Evolutionary conservation across 2,329 filamentous ascomycete species (phyloP).

Genomic region (Aaosphaeria arxii): DNA sequence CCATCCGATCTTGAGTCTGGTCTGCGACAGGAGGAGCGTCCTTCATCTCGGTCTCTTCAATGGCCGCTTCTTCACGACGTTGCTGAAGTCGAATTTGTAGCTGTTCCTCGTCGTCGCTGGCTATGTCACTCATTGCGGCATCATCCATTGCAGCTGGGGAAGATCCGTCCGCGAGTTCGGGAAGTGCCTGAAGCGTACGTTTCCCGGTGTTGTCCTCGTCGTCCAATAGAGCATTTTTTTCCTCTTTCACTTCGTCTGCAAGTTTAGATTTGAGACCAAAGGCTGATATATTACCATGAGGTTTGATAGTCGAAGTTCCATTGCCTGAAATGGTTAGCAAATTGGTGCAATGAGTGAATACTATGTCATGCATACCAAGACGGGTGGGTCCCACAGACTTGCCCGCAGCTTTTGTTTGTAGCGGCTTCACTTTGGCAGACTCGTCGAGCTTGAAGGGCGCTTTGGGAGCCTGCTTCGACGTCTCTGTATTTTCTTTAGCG

Average conservation of each 20-base stretch:
- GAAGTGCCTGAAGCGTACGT: constrained; percentile 81
- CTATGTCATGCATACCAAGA: not conserved
- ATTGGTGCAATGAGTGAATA: not conserved
- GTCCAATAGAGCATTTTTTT: constrained; percentile 54
- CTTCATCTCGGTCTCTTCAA: constrained; percentile 44
- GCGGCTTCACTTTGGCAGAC: constrained; percentile 25
- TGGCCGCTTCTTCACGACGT: constrained; percentile 59
- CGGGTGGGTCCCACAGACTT: constrained; percentile 4
- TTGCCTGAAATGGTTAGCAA: constrained; percentile 17
- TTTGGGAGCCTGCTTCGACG: constrained; percentile 35
- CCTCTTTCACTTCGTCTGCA: constrained; percentile 66
- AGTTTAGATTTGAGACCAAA: constrained; percentile 71
- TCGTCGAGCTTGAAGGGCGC: constrained; percentile 38
- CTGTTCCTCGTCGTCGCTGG: constrained; percentile 74
- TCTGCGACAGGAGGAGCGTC: constrained; percentile 33
- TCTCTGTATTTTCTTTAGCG: constrained; percentile 65
- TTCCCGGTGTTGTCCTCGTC: constrained; percentile 57
- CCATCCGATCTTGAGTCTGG: constrained; percentile 49
- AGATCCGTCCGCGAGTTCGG: constrained; percentile 59
- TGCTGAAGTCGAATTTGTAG: constrained; percentile 77
- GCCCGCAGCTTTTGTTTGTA: constrained; percentile 24
- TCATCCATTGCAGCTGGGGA: constrained; percentile 56
- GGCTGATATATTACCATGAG: constrained; percentile 71
- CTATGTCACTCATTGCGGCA: constrained; percentile 61
- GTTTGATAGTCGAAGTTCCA: constrained; percentile 58